These are phyloP conservation scores for Eucalyptus pumila DNA, from an alignment of 345 rosid genomes.

Conservation along the genomic window DNA sequence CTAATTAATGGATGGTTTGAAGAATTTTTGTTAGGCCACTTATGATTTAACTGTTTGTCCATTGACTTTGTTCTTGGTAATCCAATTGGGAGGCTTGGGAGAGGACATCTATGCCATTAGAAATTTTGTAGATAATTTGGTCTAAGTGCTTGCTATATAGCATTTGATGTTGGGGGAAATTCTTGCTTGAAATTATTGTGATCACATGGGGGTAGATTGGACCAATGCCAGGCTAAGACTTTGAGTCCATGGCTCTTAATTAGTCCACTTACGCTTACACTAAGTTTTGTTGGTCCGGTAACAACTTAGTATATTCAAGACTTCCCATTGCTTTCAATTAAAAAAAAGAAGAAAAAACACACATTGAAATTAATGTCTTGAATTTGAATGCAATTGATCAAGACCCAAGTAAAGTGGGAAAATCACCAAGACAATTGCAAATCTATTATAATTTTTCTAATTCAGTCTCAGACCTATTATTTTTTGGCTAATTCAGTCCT, in stretches of 20 bases:
- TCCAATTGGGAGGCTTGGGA: background rate
- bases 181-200: background rate
- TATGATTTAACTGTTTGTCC: background rate
- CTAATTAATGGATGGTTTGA: background rate
- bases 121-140: background rate
- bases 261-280: background rate
- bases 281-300: background rate
- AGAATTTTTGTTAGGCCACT: background rate
- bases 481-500: rapidly evolving
- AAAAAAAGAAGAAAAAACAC: no score
- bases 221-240: background rate
- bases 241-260: background rate
- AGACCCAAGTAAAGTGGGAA: background rate
- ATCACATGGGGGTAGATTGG: background rate
- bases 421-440: no score
- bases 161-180: background rate
- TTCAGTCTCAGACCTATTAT: no score
- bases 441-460: no score
- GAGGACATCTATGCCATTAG: background rate
- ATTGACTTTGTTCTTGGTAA: background rate
- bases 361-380: background rate
- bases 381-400: background rate
- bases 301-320: background rate
- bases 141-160: background rate
- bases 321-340: background rate